phyloP scores from a whole-genome alignment of 371 early-diverging fungal genomes.

The Rhizopus arrhizus region DNA sequence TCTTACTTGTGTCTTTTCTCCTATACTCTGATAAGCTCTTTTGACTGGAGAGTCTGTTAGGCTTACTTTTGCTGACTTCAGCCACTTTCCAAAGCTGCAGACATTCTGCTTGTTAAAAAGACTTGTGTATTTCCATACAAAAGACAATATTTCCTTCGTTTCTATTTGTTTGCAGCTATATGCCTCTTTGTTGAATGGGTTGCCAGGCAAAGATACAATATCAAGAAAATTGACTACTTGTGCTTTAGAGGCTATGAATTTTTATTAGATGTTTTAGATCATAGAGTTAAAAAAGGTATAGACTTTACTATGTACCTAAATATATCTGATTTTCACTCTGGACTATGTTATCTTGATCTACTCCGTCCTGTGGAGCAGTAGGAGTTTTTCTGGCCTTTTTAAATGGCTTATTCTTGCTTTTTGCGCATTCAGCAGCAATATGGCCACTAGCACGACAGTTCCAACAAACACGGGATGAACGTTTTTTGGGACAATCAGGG shows the following conservation, averaged over 20 bases:
- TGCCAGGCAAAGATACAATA: constrained; percentile 21
- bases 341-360: constrained; percentile 21
- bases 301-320: constrained; percentile 22
- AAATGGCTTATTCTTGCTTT: too few relatives aligned
- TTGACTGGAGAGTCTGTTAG: constrained; percentile 19
- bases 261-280: constrained; percentile 21
- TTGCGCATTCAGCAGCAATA: too few relatives aligned
- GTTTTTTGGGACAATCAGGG: too few relatives aligned
- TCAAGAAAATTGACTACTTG: constrained; percentile 21
- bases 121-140: constrained; percentile 14
- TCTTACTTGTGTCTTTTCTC: constrained; percentile 26
- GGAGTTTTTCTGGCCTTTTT: too few relatives aligned
- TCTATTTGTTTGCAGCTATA: constrained; percentile 27
- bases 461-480: too few relatives aligned
- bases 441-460: too few relatives aligned
- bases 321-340: constrained; percentile 20
- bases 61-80: constrained; percentile 19
- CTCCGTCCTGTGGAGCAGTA: too few relatives aligned
- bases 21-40: constrained; percentile 17
- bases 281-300: constrained; percentile 17
- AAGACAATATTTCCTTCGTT: constrained; percentile 20
- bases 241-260: constrained; percentile 20
- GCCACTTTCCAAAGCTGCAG: constrained; percentile 26
- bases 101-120: constrained; percentile 18
- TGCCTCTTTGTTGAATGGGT: constrained; percentile 26